Conservation (phyloP, 805 yeast genomes). For the Blastobotrys peoriensis region DNA sequence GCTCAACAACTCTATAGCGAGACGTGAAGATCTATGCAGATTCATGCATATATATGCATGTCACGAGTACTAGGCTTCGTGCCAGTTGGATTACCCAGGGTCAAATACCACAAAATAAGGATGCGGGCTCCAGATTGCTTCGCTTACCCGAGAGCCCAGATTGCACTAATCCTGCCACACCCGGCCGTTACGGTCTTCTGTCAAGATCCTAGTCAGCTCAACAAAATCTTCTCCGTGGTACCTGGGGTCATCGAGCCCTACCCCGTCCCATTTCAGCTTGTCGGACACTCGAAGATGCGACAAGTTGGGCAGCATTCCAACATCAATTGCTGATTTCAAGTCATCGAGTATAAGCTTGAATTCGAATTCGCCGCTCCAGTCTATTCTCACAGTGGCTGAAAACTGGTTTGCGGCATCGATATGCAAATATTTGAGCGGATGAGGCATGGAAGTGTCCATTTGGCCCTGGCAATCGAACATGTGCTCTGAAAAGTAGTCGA, state of each 20-base stretch:
- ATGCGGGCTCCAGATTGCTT: too few species aligned
- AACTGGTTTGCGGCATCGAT: constrained; percentile 83
- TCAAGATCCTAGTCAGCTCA: constrained; percentile 59
- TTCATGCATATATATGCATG: too few species aligned
- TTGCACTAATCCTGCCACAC: constrained; percentile 22
- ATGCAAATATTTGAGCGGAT: constrained; percentile 55
- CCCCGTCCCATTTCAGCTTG: constrained; percentile 80
- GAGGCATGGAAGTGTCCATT: constrained; percentile 26
- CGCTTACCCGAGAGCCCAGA: too few species aligned
- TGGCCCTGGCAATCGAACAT: constrained; percentile 32
- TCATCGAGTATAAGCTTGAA: constrained; percentile 84
- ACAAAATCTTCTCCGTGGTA: constrained; percentile 49
- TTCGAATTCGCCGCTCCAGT: constrained; percentile 75
- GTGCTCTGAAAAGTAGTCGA: constrained; percentile 62
- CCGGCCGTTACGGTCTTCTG: constrained; percentile 78
- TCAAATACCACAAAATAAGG: too few species aligned
- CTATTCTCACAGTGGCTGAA: too few species aligned
- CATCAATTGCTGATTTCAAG: constrained; percentile 75
- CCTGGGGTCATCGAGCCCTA: too few species aligned
- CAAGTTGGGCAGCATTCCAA: constrained; percentile 66
- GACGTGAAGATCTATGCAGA: too few species aligned
- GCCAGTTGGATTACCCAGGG: too few species aligned
- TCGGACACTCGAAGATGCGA: constrained; percentile 61
- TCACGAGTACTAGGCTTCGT: too few species aligned
- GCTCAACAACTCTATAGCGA: too few species aligned